A percentile compares a stretch with the other conserved stretches of the same genome.
These are phyloP conservation scores for Xylaria sp. DNA, from an alignment of 2,329 filamentous ascomycete genomes.

Conservation along the genomic window DNA sequence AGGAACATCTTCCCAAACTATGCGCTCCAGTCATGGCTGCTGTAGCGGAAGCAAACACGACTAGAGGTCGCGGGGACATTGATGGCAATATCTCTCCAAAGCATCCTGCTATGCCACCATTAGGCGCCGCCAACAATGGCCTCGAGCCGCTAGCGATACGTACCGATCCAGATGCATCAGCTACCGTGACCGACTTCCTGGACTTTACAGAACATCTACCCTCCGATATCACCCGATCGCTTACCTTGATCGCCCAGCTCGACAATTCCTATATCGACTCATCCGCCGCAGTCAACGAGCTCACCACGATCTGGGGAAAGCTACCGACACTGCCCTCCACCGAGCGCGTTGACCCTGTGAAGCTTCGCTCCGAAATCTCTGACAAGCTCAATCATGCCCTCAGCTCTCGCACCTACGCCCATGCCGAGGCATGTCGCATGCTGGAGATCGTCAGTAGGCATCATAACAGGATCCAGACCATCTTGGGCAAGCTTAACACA, in stretches of 20 bases:
- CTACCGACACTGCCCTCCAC: conserved; percentile 62
- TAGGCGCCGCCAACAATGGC: conserved; percentile 49
- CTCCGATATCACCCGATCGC: conserved; percentile 72
- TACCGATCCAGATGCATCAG: conserved; percentile 73
- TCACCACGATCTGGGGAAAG: conserved; percentile 67
- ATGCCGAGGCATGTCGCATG: conserved; percentile 72
- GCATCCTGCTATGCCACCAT: conserved; percentile 31
- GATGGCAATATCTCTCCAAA: conserved; percentile 51
- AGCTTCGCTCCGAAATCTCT: conserved; percentile 70
- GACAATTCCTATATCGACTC: conserved; percentile 68
- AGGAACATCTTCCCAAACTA: conserved; percentile 7
- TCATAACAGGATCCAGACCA: conserved; percentile 68
- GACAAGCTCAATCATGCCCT: conserved; percentile 65
- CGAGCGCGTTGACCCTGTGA: conserved; percentile 60
- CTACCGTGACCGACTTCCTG: conserved; percentile 76
- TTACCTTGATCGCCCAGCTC: conserved; percentile 73
- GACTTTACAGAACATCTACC: conserved; percentile 77
- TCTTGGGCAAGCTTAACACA: conserved; percentile 67
- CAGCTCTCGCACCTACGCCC: conserved; percentile 66
- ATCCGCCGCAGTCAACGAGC: conserved; percentile 65
- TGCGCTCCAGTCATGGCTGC: conserved; percentile 39
- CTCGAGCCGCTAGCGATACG: conserved; percentile 62
- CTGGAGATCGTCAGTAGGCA: conserved; percentile 72
- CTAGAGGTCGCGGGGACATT: conserved; percentile 40
- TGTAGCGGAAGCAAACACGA: conserved; percentile 39